phyloP scores from a whole-genome alignment of 1,284 basidiomycete genomes.

The Abortiporus biennis region DNA sequence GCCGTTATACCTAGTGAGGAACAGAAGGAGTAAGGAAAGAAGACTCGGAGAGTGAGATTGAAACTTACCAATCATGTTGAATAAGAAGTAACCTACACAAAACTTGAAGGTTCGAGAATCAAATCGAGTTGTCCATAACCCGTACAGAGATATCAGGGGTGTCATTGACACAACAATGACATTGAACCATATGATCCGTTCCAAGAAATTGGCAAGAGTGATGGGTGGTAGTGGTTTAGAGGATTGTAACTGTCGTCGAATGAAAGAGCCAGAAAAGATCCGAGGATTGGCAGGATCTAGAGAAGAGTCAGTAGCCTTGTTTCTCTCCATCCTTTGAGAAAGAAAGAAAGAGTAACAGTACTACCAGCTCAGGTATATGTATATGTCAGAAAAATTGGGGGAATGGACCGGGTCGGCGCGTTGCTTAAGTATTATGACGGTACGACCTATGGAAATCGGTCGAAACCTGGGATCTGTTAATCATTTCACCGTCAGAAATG shows the following conservation, averaged over 20 bases:
- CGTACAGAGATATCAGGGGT: constrained; percentile 15
- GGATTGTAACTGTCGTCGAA: constrained; percentile 5
- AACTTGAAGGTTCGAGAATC: constrained; percentile 38
- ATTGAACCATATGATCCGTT: constrained; percentile 17
- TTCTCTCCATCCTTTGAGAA: too few relatives aligned
- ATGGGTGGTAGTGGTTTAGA: constrained; percentile 4
- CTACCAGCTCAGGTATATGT: neutral
- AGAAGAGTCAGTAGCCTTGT: too few relatives aligned
- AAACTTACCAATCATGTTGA: constrained; percentile 44
- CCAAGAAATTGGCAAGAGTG: constrained; percentile 5
- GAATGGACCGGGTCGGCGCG: too few relatives aligned
- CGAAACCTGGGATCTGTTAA: too few relatives aligned
- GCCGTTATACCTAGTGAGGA: constrained; percentile 21
- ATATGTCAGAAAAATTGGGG: too few relatives aligned
- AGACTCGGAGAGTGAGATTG: neutral
- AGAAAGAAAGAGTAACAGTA: neutral
- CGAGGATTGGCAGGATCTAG: too few relatives aligned
- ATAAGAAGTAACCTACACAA: constrained; percentile 48
- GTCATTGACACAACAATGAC: constrained; percentile 12
- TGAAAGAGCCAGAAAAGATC: constrained; percentile 3
- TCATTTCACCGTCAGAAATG: too few relatives aligned
- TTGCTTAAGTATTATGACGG: too few relatives aligned
- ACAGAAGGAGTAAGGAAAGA: neutral
- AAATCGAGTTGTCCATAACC: constrained; percentile 14
- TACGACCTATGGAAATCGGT: too few relatives aligned